These are phyloP conservation scores for Sphagnum contortum DNA, from an alignment of 225 moss, liverwort and hornwort species.

Conservation along the genomic window DNA sequence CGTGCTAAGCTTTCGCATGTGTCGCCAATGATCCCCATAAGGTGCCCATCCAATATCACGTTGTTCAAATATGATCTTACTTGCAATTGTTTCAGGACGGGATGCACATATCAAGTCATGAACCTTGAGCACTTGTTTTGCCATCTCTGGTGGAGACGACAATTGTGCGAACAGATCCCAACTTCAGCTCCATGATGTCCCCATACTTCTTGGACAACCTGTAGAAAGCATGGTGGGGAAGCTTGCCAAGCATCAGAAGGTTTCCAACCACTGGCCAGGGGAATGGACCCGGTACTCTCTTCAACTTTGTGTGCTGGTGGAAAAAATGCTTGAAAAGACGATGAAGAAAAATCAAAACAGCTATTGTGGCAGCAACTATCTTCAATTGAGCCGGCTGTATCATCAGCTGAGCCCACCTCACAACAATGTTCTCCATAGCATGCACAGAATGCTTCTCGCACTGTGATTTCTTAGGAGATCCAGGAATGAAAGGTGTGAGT, in stretches of 20 bases:
- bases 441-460: no score
- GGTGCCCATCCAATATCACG: slow-evolving; percentile 20
- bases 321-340: no score
- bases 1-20: slow-evolving; percentile 9
- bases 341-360: no score
- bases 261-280: slow-evolving; percentile 17
- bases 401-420: no score
- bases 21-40: slow-evolving; percentile 18
- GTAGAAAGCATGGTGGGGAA: slow-evolving; percentile 3
- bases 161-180: slow-evolving; percentile 3
- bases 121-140: slow-evolving; percentile 21
- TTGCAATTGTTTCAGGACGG: background rate
- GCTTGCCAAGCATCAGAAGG: slow-evolving; percentile 1
- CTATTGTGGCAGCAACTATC: no score
- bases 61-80: slow-evolving; percentile 1
- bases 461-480: no score
- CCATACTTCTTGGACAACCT: slow-evolving; percentile 10
- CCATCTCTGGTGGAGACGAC: slow-evolving; percentile 10
- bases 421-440: no score
- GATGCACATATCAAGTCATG: slow-evolving; percentile 27
- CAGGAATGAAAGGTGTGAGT: no score
- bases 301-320: no score
- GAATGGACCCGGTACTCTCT: slow-evolving; percentile 4
- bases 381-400: no score
- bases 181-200: slow-evolving; percentile 8